Conservation (phyloP, 148 eudicot genomes). For the Rhododendron henanense region DNA sequence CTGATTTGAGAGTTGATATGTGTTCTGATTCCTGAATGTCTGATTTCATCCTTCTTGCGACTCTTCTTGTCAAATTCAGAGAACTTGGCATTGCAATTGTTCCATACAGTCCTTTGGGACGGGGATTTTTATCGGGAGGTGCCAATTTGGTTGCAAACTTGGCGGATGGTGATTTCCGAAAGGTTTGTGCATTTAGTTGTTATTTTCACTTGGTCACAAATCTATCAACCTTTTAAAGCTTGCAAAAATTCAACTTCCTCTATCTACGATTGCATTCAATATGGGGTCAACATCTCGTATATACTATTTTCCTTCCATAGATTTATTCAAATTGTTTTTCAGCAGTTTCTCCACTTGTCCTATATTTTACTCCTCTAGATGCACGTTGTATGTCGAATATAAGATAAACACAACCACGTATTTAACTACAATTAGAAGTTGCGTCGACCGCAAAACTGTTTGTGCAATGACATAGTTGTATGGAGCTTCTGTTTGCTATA, state of each 20-base stretch:
- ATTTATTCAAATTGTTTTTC: neutral
- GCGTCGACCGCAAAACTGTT: no score
- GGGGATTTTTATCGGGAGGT: constrained; percentile 6
- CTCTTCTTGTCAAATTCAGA: neutral
- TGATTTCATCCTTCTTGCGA: neutral
- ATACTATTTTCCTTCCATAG: neutral
- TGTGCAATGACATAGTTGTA: no score
- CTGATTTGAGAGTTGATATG: neutral
- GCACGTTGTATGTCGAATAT: neutral
- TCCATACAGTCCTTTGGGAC: constrained; percentile 7
- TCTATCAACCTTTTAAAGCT: neutral
- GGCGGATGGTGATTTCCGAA: neutral
- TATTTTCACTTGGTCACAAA: neutral
- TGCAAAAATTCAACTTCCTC: neutral
- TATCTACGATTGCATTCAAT: no score
- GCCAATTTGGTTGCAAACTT: neutral
- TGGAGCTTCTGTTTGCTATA: no score
- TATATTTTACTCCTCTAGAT: neutral
- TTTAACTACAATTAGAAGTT: no score
- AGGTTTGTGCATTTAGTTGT: neutral
- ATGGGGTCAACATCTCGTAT: neutral
- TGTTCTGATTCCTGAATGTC: neutral
- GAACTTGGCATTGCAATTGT: constrained; percentile 13
- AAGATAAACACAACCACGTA: no score
- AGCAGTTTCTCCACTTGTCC: neutral